Conservation (phyloP, 495 filamentous ascomycete genomes). For the Pyronema omphalodes region DNA sequence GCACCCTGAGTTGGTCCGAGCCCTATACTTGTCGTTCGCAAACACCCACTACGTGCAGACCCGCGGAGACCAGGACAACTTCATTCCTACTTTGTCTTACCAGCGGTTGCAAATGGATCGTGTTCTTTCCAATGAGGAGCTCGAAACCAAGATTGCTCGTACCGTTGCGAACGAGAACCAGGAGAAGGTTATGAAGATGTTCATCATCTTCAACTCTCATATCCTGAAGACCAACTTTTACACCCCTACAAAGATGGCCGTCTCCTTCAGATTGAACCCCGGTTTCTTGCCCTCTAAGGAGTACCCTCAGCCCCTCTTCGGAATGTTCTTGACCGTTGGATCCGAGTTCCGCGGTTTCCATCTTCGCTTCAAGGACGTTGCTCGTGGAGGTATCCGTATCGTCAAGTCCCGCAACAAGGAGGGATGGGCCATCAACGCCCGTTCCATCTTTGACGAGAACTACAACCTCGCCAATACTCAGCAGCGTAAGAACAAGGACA, state of each 20-base stretch:
- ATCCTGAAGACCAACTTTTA: constrained; percentile 98
- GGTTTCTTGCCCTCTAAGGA: constrained; percentile 75
- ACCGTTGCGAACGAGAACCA: constrained; percentile 80
- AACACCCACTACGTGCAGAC: constrained; percentile 77
- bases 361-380: constrained; percentile 90
- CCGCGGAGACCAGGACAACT: constrained; percentile 54
- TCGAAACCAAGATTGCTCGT: constrained; percentile 65
- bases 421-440: constrained; percentile 87
- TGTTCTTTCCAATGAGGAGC: constrained; percentile 56
- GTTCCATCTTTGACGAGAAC: constrained; percentile 93
- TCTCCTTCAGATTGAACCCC: constrained; percentile 89
- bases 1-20: constrained; percentile 72
- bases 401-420: constrained; percentile 93
- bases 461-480: constrained; percentile 96
- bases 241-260: constrained; percentile 93
- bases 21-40: constrained; percentile 81
- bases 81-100: constrained; percentile 66
- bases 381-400: constrained; percentile 91
- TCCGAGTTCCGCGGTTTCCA: constrained; percentile 96
- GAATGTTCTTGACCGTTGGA: constrained; percentile 96
- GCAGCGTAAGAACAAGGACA: constrained; percentile 99
- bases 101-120: constrained; percentile 51
- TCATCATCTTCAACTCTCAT: constrained; percentile 78
- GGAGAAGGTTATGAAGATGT: constrained; percentile 94
- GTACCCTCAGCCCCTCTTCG: constrained; percentile 84